A percentile compares a stretch with the other conserved stretches of the same genome.
Conservation (phyloP, 1,284 basidiomycete genomes). For the Grifola frondosa region DNA sequence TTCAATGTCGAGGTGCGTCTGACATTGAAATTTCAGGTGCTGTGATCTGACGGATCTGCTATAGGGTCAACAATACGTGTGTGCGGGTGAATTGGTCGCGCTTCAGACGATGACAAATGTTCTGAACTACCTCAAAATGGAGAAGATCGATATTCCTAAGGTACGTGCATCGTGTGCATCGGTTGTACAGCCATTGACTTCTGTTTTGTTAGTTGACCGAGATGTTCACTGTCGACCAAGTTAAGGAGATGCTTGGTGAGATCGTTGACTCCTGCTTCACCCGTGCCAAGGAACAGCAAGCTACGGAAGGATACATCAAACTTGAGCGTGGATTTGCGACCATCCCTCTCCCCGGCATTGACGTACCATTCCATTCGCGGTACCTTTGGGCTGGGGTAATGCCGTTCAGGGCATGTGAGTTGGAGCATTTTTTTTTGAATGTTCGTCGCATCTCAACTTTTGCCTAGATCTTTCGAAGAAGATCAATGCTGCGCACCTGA, state of each 20-base stretch:
- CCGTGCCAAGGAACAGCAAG: conserved; percentile 78
- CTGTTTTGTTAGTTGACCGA: conserved; percentile 73
- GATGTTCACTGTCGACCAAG: conserved; percentile 81
- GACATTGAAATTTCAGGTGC: too few relatives aligned
- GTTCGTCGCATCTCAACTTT: conserved; percentile 19
- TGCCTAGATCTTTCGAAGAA: conserved; percentile 92
- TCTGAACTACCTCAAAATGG: conserved; percentile 93
- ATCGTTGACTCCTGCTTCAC: conserved; percentile 87
- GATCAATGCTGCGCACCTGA: conserved; percentile 87
- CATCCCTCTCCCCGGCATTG: conserved; percentile 95
- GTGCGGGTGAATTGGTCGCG: conserved; percentile 92
- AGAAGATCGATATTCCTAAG: conserved; percentile 96
- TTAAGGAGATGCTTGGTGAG: conserved; percentile 88
- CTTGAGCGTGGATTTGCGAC: conserved; percentile 96
- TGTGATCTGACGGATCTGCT: conserved; percentile 1
- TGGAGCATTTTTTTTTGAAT: conserved; percentile 4
- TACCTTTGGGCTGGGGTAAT: conserved; percentile 99
- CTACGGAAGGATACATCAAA: conserved; percentile 86
- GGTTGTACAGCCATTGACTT: too few relatives aligned
- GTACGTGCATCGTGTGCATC: conserved; percentile 40
- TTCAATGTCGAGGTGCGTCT: conserved; percentile 88
- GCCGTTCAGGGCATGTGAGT: conserved; percentile 90
- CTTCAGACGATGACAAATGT: conserved; percentile 95
- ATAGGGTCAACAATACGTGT: conserved; percentile 95
- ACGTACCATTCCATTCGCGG: conserved; percentile 98